Percentiles rank a stretch among this genome's conserved stretches.
Evolutionary conservation across 139 green algal species (phyloP).

Genomic region (Chlamydomonas incerta): DNA sequence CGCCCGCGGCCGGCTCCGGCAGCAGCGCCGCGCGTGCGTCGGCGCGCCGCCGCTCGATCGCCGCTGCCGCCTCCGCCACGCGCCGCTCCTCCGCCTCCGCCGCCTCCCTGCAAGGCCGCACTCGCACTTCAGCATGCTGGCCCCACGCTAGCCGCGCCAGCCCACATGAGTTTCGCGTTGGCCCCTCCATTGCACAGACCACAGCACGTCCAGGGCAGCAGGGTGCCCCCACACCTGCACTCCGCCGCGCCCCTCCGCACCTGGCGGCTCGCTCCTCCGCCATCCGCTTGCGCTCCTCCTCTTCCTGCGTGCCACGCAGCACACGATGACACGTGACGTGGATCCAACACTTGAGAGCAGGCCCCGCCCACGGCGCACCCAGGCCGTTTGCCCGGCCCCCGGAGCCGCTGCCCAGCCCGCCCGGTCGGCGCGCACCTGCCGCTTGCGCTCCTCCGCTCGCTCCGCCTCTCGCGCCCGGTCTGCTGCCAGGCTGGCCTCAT

Average conservation of each 20-base stretch:
- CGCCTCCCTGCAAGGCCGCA: slow-evolving; percentile 63
- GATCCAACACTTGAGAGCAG: too few species aligned
- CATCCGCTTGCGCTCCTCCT: slow-evolving; percentile 12
- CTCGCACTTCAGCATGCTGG: too few species aligned
- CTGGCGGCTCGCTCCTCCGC: slow-evolving; percentile 12
- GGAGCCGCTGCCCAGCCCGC: background rate
- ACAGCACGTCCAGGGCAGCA: too few species aligned
- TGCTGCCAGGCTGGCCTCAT: slow-evolving; percentile 73
- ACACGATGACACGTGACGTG: too few species aligned
- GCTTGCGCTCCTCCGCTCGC: slow-evolving; percentile 46
- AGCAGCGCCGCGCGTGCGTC: slow-evolving; percentile 61
- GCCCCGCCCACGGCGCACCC: too few species aligned
- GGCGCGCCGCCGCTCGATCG: slow-evolving; percentile 53
- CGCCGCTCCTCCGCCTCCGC: slow-evolving; percentile 64
- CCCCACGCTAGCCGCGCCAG: too few species aligned
- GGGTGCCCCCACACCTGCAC: too few species aligned
- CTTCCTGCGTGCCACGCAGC: background rate
- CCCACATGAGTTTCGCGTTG: too few species aligned
- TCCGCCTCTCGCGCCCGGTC: slow-evolving; percentile 65
- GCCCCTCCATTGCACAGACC: too few species aligned
- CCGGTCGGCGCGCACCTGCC: slow-evolving; percentile 32
- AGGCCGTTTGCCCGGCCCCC: too few species aligned
- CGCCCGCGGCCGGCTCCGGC: slow-evolving; percentile 60
- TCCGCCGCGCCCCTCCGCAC: too few species aligned
- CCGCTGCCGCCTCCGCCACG: slow-evolving; percentile 48